Evolutionary conservation across 139 green algal genomes (phyloP), one percentile per base, ranked within the genome.

Genomic region (Chlamydomonas schloesseri): DNA sequence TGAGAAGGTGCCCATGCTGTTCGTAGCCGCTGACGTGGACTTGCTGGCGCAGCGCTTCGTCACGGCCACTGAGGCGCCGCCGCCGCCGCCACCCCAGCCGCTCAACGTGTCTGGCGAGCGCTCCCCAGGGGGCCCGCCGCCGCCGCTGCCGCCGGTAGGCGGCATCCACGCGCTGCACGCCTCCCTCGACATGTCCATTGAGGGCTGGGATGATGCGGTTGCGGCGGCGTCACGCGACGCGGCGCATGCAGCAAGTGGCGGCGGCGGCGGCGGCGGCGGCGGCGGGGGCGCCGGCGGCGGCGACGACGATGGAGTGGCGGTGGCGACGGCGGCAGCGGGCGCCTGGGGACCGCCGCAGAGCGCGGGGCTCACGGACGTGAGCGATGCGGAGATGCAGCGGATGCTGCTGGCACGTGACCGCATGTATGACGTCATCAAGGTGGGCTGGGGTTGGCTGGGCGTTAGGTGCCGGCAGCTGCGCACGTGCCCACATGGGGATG

Each of bases 341-440:
- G 42, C 6, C 42, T 50, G 42, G 42, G 42, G 42, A 5, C 6
- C 42, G 42, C 42, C 42, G 42, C 42, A 50, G 42, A 50, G 42
- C 42, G 8, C 17, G 69, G 42, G 24, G 21, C 37, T 84, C 20
- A 31, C 15, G 8, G 78, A 75, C 3, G n/a, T 84, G 24, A 29
- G 24, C 15, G 65, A 75, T 42, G 42, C 47, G 28, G 78, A 84
- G 23, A 31, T 84, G 29, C 78, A 84, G 33, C 78, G 65, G 33
- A n/a, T 71, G 42, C 29, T 84, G 65, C 42, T 84, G 78, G 78
- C 78, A 2, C 31, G 65, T 36, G 78, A 84, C 65, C 47, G 65
- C 0, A 46, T 84, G 46, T 76, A 57, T 42, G 62, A 84, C 0
- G 65, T 75, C 0, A 50, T 50, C 5, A 50, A 50, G 42, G 42